phyloP scores from a whole-genome alignment of 1,284 basidiomycete species.

The Anthracocystis setariae region DNA sequence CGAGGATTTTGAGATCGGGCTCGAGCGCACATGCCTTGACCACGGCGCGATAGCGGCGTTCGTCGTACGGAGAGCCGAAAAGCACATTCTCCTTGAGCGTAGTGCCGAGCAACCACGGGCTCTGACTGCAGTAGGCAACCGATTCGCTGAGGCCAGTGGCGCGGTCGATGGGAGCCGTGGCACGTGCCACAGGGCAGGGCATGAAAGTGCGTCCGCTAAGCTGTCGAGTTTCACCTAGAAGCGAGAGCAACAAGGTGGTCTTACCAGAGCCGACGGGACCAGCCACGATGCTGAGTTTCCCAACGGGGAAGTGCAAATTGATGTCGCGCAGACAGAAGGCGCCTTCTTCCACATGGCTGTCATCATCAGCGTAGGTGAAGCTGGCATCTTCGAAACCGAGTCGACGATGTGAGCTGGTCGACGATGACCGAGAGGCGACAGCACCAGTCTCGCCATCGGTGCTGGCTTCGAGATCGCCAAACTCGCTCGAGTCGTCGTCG shows the following conservation, averaged over 20 bases:
- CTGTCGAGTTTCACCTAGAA: slow-evolving; percentile 73
- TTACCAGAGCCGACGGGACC: slow-evolving; percentile 74
- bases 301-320: slow-evolving; percentile 73
- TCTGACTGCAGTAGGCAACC: slow-evolving; percentile 93
- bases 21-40: slow-evolving; percentile 83
- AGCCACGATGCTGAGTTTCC: slow-evolving; percentile 74
- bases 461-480: slow-evolving; percentile 55
- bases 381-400: slow-evolving; percentile 72
- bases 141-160: slow-evolving; percentile 76
- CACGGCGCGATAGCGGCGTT: slow-evolving; percentile 80
- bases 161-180: slow-evolving; percentile 65
- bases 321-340: slow-evolving; percentile 71
- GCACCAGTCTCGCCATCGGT: slow-evolving; percentile 3
- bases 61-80: slow-evolving; percentile 83
- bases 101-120: slow-evolving; percentile 89
- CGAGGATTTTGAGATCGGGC: slow-evolving; percentile 86
- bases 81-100: slow-evolving; percentile 94
- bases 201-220: slow-evolving; percentile 71
- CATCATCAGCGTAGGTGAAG: slow-evolving; percentile 68
- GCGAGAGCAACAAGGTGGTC: slow-evolving; percentile 71
- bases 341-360: slow-evolving; percentile 42
- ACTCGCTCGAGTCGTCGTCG: slow-evolving; percentile 58
- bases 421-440: slow-evolving; percentile 1
- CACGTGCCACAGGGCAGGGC: slow-evolving; percentile 70
- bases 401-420: slow-evolving; percentile 1